phyloP scores from a whole-genome alignment of 2,329 filamentous ascomycete species.

The Conoideocrella luteorostrata region DNA sequence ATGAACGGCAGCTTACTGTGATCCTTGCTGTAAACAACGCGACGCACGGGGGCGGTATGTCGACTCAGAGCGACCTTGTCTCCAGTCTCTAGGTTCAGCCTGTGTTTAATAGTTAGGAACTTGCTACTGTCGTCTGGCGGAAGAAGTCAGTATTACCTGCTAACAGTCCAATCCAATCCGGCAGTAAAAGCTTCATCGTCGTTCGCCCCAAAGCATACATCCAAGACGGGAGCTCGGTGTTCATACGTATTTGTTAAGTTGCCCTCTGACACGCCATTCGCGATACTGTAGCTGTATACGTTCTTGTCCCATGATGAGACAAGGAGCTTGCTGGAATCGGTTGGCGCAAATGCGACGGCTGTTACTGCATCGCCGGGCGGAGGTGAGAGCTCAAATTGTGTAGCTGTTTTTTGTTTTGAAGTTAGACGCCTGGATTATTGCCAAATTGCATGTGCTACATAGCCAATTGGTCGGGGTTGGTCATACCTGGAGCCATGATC shows the following conservation, averaged over 20 bases:
- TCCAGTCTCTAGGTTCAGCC: constrained; percentile 64
- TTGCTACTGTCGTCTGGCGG: too few species aligned
- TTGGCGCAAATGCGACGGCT: constrained; percentile 75
- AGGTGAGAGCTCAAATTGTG: constrained; percentile 76
- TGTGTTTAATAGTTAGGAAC: constrained; percentile 14
- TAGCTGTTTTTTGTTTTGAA: constrained; percentile 34
- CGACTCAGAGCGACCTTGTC: constrained; percentile 69
- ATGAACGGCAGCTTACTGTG: too few species aligned
- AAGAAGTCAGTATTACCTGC: too few species aligned
- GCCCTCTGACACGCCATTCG: constrained; percentile 47
- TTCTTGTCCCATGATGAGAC: constrained; percentile 93
- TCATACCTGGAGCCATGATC: constrained; percentile 37
- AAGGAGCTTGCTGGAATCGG: constrained; percentile 68
- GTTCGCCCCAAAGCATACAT: constrained; percentile 81
- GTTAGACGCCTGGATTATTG: not conserved
- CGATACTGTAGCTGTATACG: constrained; percentile 81
- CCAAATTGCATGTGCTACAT: not conserved
- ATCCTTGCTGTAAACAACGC: constrained; percentile 72
- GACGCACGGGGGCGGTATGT: constrained; percentile 74
- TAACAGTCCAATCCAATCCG: constrained; percentile 81
- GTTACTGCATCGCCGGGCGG: constrained; percentile 85
- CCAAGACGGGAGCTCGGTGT: constrained; percentile 78
- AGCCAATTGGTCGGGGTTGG: not conserved
- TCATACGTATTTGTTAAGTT: constrained; percentile 65
- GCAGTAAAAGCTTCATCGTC: constrained; percentile 81